Percentiles rank a stretch among this genome's conserved stretches.
phyloP scores from a whole-genome alignment of 108 stramenopile genomes.

The Cyclotella cryptica region DNA sequence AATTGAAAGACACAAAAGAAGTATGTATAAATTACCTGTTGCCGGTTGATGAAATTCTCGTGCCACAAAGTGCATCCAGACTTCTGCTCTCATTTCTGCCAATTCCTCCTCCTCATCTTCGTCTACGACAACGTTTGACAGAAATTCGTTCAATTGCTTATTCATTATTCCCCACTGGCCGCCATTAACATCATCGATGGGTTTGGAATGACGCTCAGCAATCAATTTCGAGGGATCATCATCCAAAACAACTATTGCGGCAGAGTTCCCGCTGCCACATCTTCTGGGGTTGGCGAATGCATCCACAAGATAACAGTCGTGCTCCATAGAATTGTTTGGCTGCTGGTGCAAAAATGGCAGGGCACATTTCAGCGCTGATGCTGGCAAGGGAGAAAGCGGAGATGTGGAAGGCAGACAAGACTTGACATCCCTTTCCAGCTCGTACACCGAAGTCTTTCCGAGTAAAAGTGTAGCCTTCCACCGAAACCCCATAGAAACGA shows the following conservation, averaged over 20 bases:
- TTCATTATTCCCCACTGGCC: slow-evolving; percentile 31
- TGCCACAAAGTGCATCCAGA: slow-evolving; percentile 93
- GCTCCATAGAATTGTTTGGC: slow-evolving; percentile 19
- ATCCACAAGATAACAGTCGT: slow-evolving; percentile 80
- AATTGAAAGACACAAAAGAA: not conserved
- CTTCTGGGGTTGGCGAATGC: slow-evolving; percentile 71
- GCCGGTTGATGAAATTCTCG: slow-evolving; percentile 94
- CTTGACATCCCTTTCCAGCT: slow-evolving; percentile 62
- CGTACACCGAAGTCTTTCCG: slow-evolving; percentile 79
- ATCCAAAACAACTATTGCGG: slow-evolving; percentile 92
- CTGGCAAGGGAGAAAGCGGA: slow-evolving; percentile 3
- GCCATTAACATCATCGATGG: slow-evolving; percentile 12
- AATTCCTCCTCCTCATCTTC: slow-evolving; percentile 44
- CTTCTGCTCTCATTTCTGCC: slow-evolving; percentile 26
- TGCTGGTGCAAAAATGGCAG: slow-evolving; percentile 14
- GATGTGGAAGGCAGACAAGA: not conserved
- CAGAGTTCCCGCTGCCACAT: slow-evolving; percentile 93
- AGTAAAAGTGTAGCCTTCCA: slow-evolving; percentile 62
- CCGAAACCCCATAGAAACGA: slow-evolving; percentile 78
- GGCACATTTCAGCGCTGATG: not conserved
- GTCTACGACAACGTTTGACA: slow-evolving; percentile 17
- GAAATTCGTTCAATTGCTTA: slow-evolving; percentile 32
- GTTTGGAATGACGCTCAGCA: slow-evolving; percentile 2
- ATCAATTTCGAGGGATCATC: slow-evolving; percentile 12
- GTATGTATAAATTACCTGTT: slow-evolving; percentile 47